Evolutionary conservation across 2,329 filamentous ascomycete species (phyloP).

Genomic region (Nannizzia gypsea): DNA sequence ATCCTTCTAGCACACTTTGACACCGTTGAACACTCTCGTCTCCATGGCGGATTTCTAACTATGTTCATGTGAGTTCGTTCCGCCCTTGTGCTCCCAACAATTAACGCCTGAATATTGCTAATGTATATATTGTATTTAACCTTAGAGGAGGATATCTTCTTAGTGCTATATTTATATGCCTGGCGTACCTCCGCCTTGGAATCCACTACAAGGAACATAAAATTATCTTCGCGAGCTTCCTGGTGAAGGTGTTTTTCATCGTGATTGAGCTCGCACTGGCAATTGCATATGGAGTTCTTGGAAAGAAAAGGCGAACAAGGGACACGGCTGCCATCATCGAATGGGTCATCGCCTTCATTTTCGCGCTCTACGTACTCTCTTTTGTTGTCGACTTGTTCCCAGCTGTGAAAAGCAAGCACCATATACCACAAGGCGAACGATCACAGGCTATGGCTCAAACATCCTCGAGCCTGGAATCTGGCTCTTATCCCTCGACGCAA

Average conservation of each 20-base stretch:
- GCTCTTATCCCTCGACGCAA: background rate
- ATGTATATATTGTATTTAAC: background rate
- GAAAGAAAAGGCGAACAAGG: constrained; percentile 36
- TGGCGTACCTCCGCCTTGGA: constrained; percentile 78
- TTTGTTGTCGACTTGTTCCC: constrained; percentile 83
- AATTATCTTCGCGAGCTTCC: constrained; percentile 68
- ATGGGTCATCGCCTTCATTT: constrained; percentile 68
- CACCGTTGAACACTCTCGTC: constrained; percentile 51
- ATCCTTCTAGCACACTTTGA: constrained; percentile 81
- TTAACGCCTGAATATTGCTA: background rate
- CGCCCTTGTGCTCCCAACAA: background rate
- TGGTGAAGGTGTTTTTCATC: constrained; percentile 76
- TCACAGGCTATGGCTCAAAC: constrained; percentile 18
- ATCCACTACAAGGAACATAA: constrained; percentile 60
- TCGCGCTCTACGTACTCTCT: constrained; percentile 75
- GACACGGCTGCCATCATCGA: constrained; percentile 70
- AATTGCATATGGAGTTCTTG: constrained; percentile 51
- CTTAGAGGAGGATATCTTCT: constrained; percentile 60
- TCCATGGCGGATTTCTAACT: constrained; percentile 66
- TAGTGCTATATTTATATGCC: constrained; percentile 77
- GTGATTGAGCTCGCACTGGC: constrained; percentile 61
- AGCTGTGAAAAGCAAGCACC: constrained; percentile 51
- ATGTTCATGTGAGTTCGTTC: constrained; percentile 55
- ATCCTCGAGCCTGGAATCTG: constrained; percentile 2
- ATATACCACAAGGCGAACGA: constrained; percentile 32